phyloP scores from a whole-genome alignment of 2,329 filamentous ascomycete species.

The Huntiella abstrusa region DNA sequence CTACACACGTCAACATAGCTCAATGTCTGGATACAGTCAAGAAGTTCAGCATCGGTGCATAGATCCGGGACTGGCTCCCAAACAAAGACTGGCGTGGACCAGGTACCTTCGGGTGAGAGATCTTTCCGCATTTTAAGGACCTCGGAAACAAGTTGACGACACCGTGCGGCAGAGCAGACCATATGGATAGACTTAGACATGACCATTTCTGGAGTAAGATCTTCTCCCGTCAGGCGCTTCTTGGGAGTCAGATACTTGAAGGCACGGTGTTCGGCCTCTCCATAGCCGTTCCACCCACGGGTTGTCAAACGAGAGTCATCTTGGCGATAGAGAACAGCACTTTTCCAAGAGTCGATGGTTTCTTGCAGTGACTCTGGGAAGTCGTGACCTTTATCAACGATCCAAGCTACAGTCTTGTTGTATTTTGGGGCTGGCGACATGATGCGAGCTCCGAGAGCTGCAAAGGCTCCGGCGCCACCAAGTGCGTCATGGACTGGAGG shows the following conservation, averaged over 20 bases:
- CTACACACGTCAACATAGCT: constrained; percentile 44
- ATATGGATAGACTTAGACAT: constrained; percentile 67
- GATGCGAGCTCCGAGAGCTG: constrained; percentile 72
- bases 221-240: constrained; percentile 53
- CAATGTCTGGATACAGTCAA: constrained; percentile 44
- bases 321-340: constrained; percentile 49
- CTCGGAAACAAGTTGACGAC: constrained; percentile 54
- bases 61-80: constrained; percentile 93
- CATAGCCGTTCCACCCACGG: constrained; percentile 82
- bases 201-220: constrained; percentile 48
- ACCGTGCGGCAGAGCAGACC: constrained; percentile 63
- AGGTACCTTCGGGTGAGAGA: constrained; percentile 18
- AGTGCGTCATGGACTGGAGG: constrained; percentile 55
- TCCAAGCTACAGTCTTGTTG: constrained; percentile 62
- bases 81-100: constrained; percentile 52
- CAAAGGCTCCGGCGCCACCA: constrained; percentile 79
- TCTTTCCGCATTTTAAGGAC: constrained; percentile 41
- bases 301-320: constrained; percentile 58
- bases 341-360: constrained; percentile 56
- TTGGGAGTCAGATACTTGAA: constrained; percentile 86
- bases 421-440: constrained; percentile 48
- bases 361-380: constrained; percentile 51
- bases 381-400: constrained; percentile 76
- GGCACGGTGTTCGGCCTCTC: constrained; percentile 46
- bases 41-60: constrained; percentile 50